phyloP scores from a whole-genome alignment of 1,139 yeast species.

The Scheffersomyces quercinus region DNA sequence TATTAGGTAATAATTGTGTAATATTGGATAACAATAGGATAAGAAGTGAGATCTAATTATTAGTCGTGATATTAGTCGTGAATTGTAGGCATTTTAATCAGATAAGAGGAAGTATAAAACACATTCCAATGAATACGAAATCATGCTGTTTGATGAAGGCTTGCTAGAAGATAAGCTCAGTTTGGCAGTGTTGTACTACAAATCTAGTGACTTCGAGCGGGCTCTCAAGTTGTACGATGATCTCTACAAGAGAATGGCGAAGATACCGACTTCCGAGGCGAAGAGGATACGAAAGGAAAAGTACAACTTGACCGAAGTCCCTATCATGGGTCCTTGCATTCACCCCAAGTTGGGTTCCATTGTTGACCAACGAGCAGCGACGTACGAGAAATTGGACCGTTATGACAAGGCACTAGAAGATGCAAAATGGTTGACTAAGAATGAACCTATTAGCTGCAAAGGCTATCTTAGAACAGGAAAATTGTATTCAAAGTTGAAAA shows the following conservation, averaged over 20 bases:
- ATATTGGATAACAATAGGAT: too few species aligned
- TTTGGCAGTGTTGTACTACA: conserved; percentile 36
- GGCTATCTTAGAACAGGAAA: conserved; percentile 61
- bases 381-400: conserved; percentile 51
- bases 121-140: too few species aligned
- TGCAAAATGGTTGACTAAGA: conserved; percentile 38
- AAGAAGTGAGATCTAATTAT: too few species aligned
- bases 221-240: conserved; percentile 18
- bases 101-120: too few species aligned
- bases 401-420: conserved; percentile 45
- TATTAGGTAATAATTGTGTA: too few species aligned
- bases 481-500: conserved; percentile 29
- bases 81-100: too few species aligned
- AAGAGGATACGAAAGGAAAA: conserved; percentile 17
- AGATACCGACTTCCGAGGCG: conserved; percentile 14
- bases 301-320: conserved; percentile 22
- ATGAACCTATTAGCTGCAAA: conserved; percentile 59
- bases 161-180: conserved; percentile 29
- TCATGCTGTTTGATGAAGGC: conserved; percentile 12
- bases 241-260: conserved; percentile 15
- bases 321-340: conserved; percentile 26
- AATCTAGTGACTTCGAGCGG: conserved; percentile 23
- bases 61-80: too few species aligned
- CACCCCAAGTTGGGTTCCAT: conserved; percentile 31
- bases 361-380: conserved; percentile 59